Percentiles rank a stretch among this genome's conserved stretches.
Conservation (phyloP, 805 yeast species). For the Saccharomycopsis malanga region DNA sequence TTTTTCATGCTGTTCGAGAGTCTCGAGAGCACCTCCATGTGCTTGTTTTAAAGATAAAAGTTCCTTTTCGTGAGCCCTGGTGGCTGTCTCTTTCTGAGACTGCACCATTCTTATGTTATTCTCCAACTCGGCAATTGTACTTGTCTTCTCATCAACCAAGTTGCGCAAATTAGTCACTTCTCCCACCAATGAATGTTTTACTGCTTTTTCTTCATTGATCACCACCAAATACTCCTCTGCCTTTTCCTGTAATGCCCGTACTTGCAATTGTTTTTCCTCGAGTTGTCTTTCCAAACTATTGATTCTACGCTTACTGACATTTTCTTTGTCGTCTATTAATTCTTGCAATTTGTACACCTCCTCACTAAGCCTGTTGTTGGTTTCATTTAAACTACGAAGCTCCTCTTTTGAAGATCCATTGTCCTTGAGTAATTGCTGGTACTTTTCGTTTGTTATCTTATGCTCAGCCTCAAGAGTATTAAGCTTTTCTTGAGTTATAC, state of each 20-base stretch:
- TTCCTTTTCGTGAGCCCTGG: neutral
- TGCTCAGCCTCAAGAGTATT: constrained; percentile 34
- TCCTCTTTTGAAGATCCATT: constrained; percentile 41
- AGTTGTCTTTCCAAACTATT: constrained; percentile 30
- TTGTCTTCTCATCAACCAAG: constrained; percentile 25
- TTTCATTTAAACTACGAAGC: constrained; percentile 42
- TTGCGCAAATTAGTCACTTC: constrained; percentile 11
- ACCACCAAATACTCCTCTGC: constrained; percentile 32
- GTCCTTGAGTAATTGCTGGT: constrained; percentile 24
- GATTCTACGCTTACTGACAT: constrained; percentile 22
- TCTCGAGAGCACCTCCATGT: neutral
- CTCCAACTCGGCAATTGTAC: constrained; percentile 16
- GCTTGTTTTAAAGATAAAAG: neutral
- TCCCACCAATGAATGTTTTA: neutral
- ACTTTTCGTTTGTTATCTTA: constrained; percentile 21
- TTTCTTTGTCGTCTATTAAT: constrained; percentile 24
- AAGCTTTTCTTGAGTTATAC: constrained; percentile 40
- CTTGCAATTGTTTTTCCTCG: constrained; percentile 21
- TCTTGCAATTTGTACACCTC: constrained; percentile 28
- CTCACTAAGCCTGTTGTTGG: constrained; percentile 34
- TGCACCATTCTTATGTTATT: neutral
- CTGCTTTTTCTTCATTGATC: constrained; percentile 10
- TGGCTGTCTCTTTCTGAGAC: neutral
- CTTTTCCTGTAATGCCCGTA: constrained; percentile 33
- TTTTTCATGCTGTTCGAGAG: neutral